Base-by-base conservation (phyloP, 2,329 filamentous ascomycete genomes). In the Ophiobolus disseminans region DNA sequence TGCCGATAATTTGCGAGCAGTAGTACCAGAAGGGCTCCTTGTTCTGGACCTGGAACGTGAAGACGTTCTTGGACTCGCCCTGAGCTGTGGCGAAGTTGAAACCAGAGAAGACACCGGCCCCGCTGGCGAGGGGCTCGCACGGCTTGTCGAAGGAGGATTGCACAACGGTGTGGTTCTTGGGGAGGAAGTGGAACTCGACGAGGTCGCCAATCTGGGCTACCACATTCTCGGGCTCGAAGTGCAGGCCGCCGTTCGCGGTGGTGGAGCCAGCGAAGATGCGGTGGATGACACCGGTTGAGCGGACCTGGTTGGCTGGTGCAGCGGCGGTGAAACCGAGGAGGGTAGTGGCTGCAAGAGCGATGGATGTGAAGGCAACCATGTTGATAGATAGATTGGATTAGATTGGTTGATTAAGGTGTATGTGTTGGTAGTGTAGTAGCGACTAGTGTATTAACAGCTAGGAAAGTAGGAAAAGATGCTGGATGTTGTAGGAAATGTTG, bases 11-110 rank as follows among this genome's bases (percentile, higher is more conserved):
- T 73, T 90, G 86, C 20, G 82, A 83, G 75, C 89, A 92, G 79
- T 87, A 92, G 53, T 89, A 75, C 88, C 89, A 93, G 60, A 91
- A 78, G n/a, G 89, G 89, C 22, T 80, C 85, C 37, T 81, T 84
- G 72, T 83, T 78, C 65, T 85, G 85, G 67, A 93, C 76, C 68
- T 78, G 78, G 61, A 92, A 76, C 45, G 84, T 88, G 73, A 86
- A 93, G 40, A 86, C 84, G 8, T 45, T 62, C 2, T 40, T 36
- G 1, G 65, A 54, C 42, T 69, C 63, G 35, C 62, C 59, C 3
- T 42, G 36, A 2, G 34, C 30, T 11, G 62, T 78, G 23, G 84
- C 83, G 55, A 84, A 83, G 73, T 84, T 80, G 77, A 83, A 88
- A 54, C 86, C 86, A 5, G 75, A 76, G 59, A 82, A 87, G 73